Base-by-base conservation (phyloP, 1,284 basidiomycete species). In the Fistulinella cinereoalba region DNA sequence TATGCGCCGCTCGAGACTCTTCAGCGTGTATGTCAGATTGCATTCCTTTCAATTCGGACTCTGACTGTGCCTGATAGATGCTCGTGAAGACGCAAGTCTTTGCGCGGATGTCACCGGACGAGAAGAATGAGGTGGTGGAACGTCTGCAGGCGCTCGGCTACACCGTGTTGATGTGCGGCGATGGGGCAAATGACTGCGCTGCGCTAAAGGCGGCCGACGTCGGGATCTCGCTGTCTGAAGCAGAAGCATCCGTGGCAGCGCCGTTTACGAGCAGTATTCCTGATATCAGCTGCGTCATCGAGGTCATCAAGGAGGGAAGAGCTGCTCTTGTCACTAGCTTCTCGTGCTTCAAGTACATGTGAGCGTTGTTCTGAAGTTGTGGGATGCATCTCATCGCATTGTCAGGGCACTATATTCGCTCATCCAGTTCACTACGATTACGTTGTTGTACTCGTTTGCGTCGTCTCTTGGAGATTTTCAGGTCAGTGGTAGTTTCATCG, bases 331-430 rank as follows among this genome's bases (percentile, higher is more conserved):
- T 97, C 43, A 99, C 96, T 2, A 95, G 91, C 61, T 99, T 99
- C 70, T 94, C 92, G 57, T 99, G 97, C 72, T 99, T 99, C 83
- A 98, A 97, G 71, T 97, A 96, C 63, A 97, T 97, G 94, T 92
- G 59, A 69, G 88, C 74, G 22, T 2, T 45, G 2, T 11, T 2
- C 15, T 37, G 38, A 40, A 27, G 37, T 36, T 40, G 33, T 12
- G 22, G 24, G 23, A 41, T 29, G 31, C 19, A 43, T 43, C 51
- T 58, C 13, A 51, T 53, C 18, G 29, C 58, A 15, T 51, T 53
- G 18, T 29, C 22, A 37, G 89, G 90, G 90, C 91, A 0, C 66
- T 93, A 40, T 93, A 92, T 66, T 92, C 90, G n/a, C 71, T 94
- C 46, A 92, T 95, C 52, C 90, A 97, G 68, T 93, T 90, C 58